phyloP scores from a whole-genome alignment of 106 monocot species.

The Dactylorhiza incarnata region DNA sequence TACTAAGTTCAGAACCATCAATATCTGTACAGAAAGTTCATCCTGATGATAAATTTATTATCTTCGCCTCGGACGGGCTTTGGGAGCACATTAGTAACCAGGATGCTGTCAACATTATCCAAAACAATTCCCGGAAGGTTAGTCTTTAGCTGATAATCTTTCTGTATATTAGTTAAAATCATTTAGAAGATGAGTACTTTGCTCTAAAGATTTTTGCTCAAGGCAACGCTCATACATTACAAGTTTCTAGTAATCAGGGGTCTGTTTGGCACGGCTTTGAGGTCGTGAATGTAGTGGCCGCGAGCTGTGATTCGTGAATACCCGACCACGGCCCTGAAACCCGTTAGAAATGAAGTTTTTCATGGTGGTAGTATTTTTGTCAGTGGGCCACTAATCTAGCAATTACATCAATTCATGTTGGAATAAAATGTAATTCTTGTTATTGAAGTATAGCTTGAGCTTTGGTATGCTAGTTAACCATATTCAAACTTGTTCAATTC shows the following conservation, averaged over 20 bases:
- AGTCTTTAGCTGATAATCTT: slow-evolving; percentile 1
- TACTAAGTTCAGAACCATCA: slow-evolving; percentile 25
- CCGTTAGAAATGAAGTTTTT: too few species aligned
- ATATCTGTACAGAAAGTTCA: slow-evolving; percentile 14
- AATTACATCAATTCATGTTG: neutral
- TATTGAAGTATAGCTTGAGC: neutral
- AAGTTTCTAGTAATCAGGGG: too few species aligned
- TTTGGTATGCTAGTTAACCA: neutral
- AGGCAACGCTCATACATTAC: neutral
- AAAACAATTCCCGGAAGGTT: slow-evolving; percentile 16
- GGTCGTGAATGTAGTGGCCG: too few species aligned
- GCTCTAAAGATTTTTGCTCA: neutral
- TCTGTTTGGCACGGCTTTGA: too few species aligned
- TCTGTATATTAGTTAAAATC: neutral
- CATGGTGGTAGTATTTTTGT: too few species aligned
- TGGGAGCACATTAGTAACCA: slow-evolving; percentile 28
- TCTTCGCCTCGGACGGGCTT: slow-evolving; percentile 25
- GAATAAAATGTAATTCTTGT: neutral
- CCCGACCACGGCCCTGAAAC: too few species aligned
- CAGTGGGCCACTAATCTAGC: neutral
- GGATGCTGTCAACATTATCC: slow-evolving; percentile 19
- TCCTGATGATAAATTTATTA: slow-evolving; percentile 28
- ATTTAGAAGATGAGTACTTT: neutral
- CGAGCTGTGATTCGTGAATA: too few species aligned
- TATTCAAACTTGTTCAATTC: too few species aligned